These are phyloP conservation scores for Pseudogymnoascus sp. DNA, from an alignment of 2,329 filamentous ascomycete species.

Conservation along the genomic window DNA sequence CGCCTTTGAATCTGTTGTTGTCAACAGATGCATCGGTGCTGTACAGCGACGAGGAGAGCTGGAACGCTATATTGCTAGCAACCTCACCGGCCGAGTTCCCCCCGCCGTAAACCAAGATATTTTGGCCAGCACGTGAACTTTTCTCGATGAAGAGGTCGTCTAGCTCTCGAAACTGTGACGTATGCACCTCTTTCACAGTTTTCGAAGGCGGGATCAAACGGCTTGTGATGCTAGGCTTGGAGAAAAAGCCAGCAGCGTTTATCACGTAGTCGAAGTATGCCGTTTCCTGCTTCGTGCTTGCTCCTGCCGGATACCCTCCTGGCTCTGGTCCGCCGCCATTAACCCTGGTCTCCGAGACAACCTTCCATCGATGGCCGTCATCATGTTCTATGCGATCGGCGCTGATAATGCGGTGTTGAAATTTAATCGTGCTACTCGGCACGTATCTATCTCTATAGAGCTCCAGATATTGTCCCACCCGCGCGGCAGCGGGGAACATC, in stretches of 20 bases:
- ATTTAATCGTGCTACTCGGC: background rate
- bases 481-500: background rate
- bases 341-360: background rate
- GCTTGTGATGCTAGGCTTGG: background rate
- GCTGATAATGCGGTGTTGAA: background rate
- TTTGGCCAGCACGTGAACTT: background rate
- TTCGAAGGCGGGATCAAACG: background rate
- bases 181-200: background rate
- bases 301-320: background rate
- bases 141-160: background rate
- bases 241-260: background rate
- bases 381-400: background rate
- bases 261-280: slow-evolving; percentile 3
- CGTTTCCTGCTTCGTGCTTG: background rate
- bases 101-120: slow-evolving; percentile 11
- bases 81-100: slow-evolving; percentile 14
- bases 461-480: slow-evolving; percentile 15
- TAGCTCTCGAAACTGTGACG: background rate
- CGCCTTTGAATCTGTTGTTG: background rate
- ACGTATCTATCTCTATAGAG: background rate
- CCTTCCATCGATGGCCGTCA: background rate
- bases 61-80: slow-evolving; percentile 21
- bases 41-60: slow-evolving; percentile 32
- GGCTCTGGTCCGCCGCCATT: background rate
- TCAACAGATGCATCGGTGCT: background rate